Base-by-base conservation (phyloP, 2,329 filamentous ascomycete genomes). In the Pseudocercospora ulei region DNA sequence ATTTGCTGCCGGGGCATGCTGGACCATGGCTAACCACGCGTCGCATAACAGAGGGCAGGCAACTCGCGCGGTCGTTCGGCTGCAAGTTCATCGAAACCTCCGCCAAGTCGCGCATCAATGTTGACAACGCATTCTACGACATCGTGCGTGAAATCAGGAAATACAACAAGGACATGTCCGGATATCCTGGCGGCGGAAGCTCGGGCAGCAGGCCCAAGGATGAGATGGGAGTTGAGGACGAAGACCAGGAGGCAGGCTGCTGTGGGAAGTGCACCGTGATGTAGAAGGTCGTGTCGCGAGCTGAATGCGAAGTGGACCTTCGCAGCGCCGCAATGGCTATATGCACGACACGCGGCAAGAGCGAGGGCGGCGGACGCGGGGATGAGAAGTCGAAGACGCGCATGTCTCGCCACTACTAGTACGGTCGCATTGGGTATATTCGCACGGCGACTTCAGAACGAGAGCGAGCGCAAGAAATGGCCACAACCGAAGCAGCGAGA, bases 61-160 rank as follows among this genome's bases (percentile, higher is more conserved):
- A 78, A 44, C 71, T 96, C 52, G 88, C 87, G 49, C 76, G 75
- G 54, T 78, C 80, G 49, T 96, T 98, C 64, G 80, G 79, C 60
- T 98, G 90, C 80, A 92, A 90, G 62, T 98, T 96, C 70, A 93
- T 96, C 68, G 90, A 98, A 71, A 96, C 90, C 7, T 98, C 90
- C 26, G 90, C 90, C 52, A 98, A 96, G 70, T 93, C 87, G 47
- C 81, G 88, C 62, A 92, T 90, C 70, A 95, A 96, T 61, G 90
- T 98, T 57, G 90, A 98, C 66, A 87, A 92, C 67, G 86, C 88
- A 39, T 98, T 98, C 69, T 96, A 88, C 73, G 87, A 96, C 62
- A 87, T 96, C 54, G 90, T 98, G 43, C 82, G 90, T 62, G 90
- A 96, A 64, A 98, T 98, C 60, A 78, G 90, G 66, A 82, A 85